Evolutionary conservation across 192 early-diverging fungal species (phyloP).

Genomic region (Linnemannia elongata): DNA sequence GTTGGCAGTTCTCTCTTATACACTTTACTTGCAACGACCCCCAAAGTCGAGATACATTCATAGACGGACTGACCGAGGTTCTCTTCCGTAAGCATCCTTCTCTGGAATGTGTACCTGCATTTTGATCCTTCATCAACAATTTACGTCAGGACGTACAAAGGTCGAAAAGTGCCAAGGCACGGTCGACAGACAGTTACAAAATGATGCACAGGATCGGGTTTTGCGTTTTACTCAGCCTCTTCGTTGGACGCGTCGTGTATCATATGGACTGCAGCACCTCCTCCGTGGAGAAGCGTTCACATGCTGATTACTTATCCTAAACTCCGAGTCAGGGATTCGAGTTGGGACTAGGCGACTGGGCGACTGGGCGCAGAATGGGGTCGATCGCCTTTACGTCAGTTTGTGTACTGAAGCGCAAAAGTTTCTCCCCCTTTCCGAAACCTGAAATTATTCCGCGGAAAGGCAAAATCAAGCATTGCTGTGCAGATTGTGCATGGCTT

Average conservation of each 20-base stretch:
- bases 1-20: neutral
- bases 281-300: neutral
- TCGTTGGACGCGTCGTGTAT: neutral
- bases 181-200: neutral
- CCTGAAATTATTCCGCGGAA: too few species aligned
- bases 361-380: too few species aligned
- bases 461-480: too few species aligned
- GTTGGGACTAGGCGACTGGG: too few species aligned
- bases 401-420: too few species aligned
- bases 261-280: neutral
- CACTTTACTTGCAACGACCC: slow-evolving; percentile 18
- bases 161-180: neutral
- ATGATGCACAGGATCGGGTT: neutral
- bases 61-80: neutral
- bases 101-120: neutral
- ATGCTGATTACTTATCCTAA: neutral
- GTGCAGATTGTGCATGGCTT: too few species aligned
- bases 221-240: neutral
- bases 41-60: neutral
- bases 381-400: too few species aligned
- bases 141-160: too few species aligned
- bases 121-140: neutral
- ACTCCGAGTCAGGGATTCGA: neutral
- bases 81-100: slow-evolving; percentile 14
- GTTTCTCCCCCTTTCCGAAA: too few species aligned